phyloP scores from a whole-genome alignment of 352 stramenopile genomes.

The Pilasporangium apinafurcum region DNA sequence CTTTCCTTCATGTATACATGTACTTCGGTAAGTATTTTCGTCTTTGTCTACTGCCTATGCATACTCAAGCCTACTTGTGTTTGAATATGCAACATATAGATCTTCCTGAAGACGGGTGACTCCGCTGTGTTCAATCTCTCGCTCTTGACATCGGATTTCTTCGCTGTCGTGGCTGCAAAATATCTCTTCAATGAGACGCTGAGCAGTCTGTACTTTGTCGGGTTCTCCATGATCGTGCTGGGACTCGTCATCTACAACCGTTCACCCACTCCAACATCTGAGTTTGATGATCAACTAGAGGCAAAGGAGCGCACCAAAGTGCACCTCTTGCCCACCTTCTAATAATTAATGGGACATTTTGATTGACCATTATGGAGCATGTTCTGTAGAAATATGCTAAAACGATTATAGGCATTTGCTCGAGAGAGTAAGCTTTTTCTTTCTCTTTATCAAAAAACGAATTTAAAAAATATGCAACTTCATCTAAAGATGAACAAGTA shows the following conservation, averaged over 20 bases:
- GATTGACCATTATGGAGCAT: neutral
- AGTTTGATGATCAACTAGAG: constrained; percentile 24
- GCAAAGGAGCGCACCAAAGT: constrained; percentile 18
- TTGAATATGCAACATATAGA: constrained; percentile 9
- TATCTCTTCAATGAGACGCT: constrained; percentile 82
- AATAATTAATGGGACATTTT: neutral
- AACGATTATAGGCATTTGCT: too few relatives aligned
- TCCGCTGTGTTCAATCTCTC: constrained; percentile 95
- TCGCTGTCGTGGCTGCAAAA: constrained; percentile 88
- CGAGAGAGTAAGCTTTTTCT: constrained; percentile 11
- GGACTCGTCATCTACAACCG: constrained; percentile 77
- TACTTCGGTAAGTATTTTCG: constrained; percentile 63
- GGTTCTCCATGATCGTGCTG: constrained; percentile 70
- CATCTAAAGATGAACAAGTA: too few relatives aligned
- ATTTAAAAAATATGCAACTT: too few relatives aligned
- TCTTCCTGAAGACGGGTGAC: constrained; percentile 83
- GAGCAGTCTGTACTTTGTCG: constrained; percentile 83
- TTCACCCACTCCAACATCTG: constrained; percentile 28
- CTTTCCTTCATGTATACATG: constrained; percentile 90
- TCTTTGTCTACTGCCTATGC: constrained; percentile 3
- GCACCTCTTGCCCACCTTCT: constrained; percentile 2
- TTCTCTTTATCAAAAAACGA: constrained; percentile 19
- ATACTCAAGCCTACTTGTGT: neutral
- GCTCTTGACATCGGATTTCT: constrained; percentile 95
- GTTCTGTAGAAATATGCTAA: too few relatives aligned